Evolutionary conservation across 768 basidiomycete species (phyloP).

Genomic region (Pisolithus sp.): DNA sequence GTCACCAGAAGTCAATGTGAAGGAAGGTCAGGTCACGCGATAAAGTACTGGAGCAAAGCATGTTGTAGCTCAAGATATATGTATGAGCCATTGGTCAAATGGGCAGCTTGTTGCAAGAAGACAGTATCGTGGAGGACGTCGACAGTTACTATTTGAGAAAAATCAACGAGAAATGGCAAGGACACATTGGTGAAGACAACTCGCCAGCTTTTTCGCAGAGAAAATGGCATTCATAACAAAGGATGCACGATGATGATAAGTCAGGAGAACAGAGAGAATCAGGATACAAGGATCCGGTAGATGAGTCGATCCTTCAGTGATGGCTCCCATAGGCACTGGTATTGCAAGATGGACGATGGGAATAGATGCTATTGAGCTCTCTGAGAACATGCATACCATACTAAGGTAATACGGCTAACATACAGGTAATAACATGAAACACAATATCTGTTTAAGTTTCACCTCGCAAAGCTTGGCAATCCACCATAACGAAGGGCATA

Average conservation of each 20-base stretch:
- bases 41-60: slow-evolving; percentile 84
- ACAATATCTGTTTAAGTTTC: too few relatives aligned
- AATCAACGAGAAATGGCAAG: background rate
- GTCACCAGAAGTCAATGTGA: background rate
- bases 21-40: slow-evolving; percentile 38
- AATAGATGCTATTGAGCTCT: too few relatives aligned
- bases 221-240: slow-evolving; percentile 80
- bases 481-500: too few relatives aligned
- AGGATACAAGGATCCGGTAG: slow-evolving; percentile 52
- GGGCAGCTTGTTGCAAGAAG: slow-evolving; percentile 95
- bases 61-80: slow-evolving; percentile 75
- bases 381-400: too few relatives aligned
- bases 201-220: slow-evolving; percentile 59
- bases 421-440: too few relatives aligned
- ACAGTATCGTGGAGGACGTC: slow-evolving; percentile 93
- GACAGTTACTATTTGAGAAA: slow-evolving; percentile 81
- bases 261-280: slow-evolving; percentile 91
- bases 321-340: background rate
- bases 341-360: too few relatives aligned
- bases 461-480: too few relatives aligned
- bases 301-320: slow-evolving; percentile 27
- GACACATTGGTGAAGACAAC: slow-evolving; percentile 20
- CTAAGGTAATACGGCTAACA: too few relatives aligned
- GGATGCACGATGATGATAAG: slow-evolving; percentile 72
- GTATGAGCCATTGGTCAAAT: slow-evolving; percentile 92